A percentile compares a stretch with the other conserved stretches of the same genome.
Conservation (phyloP, 2,329 filamentous ascomycete genomes). For the Aspergillus japonicus region DNA sequence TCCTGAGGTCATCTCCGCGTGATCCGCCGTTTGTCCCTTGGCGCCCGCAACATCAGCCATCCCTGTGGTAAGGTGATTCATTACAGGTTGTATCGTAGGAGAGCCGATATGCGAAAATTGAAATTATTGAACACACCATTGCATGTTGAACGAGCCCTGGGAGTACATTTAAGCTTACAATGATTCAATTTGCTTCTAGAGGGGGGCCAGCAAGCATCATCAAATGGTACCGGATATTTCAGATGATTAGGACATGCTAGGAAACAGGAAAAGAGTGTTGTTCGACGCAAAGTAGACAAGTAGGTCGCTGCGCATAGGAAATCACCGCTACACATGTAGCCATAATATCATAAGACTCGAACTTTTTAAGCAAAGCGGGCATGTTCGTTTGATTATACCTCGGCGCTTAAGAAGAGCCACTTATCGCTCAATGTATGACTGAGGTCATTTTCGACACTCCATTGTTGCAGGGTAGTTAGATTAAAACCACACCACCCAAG, state of each 20-base stretch:
- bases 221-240: too few species aligned
- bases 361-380: background rate
- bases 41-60: background rate
- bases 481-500: slow-evolving; percentile 93
- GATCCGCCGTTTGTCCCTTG: background rate
- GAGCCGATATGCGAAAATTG: too few species aligned
- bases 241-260: too few species aligned
- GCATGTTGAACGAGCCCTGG: too few species aligned
- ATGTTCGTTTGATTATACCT: slow-evolving; percentile 57
- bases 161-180: too few species aligned
- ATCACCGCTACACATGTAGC: background rate
- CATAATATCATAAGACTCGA: background rate
- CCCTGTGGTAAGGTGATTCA: too few species aligned
- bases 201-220: too few species aligned
- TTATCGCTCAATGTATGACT: slow-evolving; percentile 67
- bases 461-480: slow-evolving; percentile 74
- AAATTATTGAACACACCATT: too few species aligned
- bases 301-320: background rate
- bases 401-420: slow-evolving; percentile 89
- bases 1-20: slow-evolving; percentile 4
- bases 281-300: too few species aligned
- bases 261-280: too few species aligned
- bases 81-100: too few species aligned
- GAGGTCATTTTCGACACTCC: slow-evolving; percentile 54
- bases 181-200: too few species aligned